Percentiles rank a stretch among this genome's conserved stretches.
These are phyloP conservation scores for Euphorbia corollata DNA, from an alignment of 441 rosid genomes.

Conservation along the genomic window DNA sequence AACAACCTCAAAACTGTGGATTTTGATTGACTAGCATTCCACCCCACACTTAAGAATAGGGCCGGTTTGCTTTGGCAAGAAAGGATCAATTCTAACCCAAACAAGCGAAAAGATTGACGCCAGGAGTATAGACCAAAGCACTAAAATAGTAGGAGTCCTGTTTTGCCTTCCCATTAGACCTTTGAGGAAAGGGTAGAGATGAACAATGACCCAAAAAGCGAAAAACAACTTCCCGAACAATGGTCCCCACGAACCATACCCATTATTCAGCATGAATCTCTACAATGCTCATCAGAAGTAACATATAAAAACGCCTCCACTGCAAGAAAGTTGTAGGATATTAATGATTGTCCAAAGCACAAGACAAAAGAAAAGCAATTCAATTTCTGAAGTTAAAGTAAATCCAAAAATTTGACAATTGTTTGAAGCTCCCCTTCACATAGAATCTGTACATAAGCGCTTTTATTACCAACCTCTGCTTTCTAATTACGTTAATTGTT, in stretches of 20 bases:
- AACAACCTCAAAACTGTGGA: too few relatives aligned
- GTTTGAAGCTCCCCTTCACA: too few relatives aligned
- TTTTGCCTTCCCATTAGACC: slow-evolving; percentile 83
- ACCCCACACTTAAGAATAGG: slow-evolving; percentile 82
- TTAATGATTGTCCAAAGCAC: too few relatives aligned
- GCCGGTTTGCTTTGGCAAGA: slow-evolving; percentile 79
- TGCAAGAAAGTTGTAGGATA: too few relatives aligned
- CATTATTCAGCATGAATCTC: slow-evolving; percentile 25
- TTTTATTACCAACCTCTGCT: too few relatives aligned
- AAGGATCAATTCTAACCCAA: slow-evolving; percentile 92
- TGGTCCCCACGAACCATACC: slow-evolving; percentile 88
- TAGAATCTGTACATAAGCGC: too few relatives aligned
- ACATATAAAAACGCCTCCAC: too few relatives aligned
- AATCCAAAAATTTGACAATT: too few relatives aligned
- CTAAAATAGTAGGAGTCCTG: slow-evolving; percentile 83
- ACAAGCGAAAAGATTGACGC: slow-evolving; percentile 78
- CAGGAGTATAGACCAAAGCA: slow-evolving; percentile 78
- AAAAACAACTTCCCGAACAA: slow-evolving; percentile 84
- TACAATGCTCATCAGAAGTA: too few relatives aligned
- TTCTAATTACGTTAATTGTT: too few relatives aligned
- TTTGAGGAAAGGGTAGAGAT: slow-evolving; percentile 90
- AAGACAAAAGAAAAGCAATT: too few relatives aligned
- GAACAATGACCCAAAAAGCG: slow-evolving; percentile 89
- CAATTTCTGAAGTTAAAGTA: too few relatives aligned
- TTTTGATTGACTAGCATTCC: slow-evolving; percentile 44